Evolutionary conservation across 129 eudicot species (phyloP), one percentile per base, ranked within the genome.

Genomic region (Flaveria bidentis): DNA sequence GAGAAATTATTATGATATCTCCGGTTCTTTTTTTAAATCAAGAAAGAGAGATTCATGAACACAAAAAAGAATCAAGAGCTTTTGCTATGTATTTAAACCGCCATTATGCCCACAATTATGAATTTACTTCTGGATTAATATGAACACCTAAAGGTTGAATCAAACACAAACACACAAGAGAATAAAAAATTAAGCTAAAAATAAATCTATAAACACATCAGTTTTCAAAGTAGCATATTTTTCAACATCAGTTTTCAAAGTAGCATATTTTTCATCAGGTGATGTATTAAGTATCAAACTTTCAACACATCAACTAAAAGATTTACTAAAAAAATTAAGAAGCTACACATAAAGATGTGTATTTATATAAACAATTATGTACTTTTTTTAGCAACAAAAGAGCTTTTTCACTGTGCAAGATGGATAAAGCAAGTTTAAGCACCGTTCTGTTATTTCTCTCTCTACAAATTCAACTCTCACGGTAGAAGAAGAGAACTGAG

Each of bases 391-490:
- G 57, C 42, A 82, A 9, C 0, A 68, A 53, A 28, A 76, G 78
- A 46, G 81, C 82, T 28, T 76, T 77, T 72, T 71, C 82, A 64
- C 64, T 72, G 6, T 9, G 73, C 63, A n/a, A 72, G 78, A 75
- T 16, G 42, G 55, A n/a, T 72, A 26, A 42, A 82, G 82, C 77
- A 76, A 64, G 9, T 12, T 14, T 69, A 76, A 61, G 61, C 17
- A 71, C 16, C 65, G 78, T 20, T 71, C 82, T 26, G 71, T 55
- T 55, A 51, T 51, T 4, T 75, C 70, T 42, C 61, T 69, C 14
- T 64, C 78, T 0, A 41, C n/a, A 1, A 69, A 51, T 23, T 61
- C 74, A 0, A 23, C 45, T 76, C 23, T 22, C 5, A 50, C 15
- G 20, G 22, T 28, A 45, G 71, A 20, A 67, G 74, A 46, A 16